phyloP scores from a whole-genome alignment of 495 filamentous ascomycete genomes.

The Xylaria scruposa region DNA sequence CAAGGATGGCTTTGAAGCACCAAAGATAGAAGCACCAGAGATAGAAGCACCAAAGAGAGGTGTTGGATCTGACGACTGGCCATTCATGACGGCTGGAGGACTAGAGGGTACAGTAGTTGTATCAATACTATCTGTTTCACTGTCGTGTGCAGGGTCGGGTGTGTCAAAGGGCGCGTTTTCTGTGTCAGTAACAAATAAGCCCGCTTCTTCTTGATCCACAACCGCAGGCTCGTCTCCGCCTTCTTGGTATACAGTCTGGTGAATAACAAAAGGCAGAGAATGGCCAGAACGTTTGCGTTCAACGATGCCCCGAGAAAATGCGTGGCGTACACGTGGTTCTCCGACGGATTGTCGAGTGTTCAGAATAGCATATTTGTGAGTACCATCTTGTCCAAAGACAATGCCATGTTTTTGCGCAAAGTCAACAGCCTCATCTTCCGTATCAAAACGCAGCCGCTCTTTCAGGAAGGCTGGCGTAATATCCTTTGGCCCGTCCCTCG shows the following conservation, averaged over 20 bases:
- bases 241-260: slow-evolving; percentile 48
- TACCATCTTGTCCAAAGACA: slow-evolving; percentile 55
- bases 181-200: slow-evolving; percentile 43
- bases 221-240: not conserved
- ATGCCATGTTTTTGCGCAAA: slow-evolving; percentile 77
- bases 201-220: slow-evolving; percentile 27
- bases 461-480: slow-evolving; percentile 74
- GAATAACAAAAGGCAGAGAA: slow-evolving; percentile 52
- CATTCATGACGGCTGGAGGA: not conserved
- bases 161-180: slow-evolving; percentile 16
- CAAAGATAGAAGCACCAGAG: not conserved
- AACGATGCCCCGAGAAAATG: slow-evolving; percentile 51
- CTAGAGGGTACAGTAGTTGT: not conserved
- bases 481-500: slow-evolving; percentile 72
- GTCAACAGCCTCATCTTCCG: slow-evolving; percentile 68
- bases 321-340: slow-evolving; percentile 50
- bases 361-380: slow-evolving; percentile 59
- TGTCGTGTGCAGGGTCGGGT: not conserved
- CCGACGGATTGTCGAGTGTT: slow-evolving; percentile 32
- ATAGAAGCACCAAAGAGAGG: not conserved
- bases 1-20: slow-evolving; percentile 9
- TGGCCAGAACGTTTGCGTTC: slow-evolving; percentile 55
- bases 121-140: slow-evolving; percentile 2
- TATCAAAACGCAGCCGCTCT: slow-evolving; percentile 73
- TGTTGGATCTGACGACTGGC: not conserved